Conservation (phyloP, 1,139 yeast genomes). For the Candida sojae region DNA sequence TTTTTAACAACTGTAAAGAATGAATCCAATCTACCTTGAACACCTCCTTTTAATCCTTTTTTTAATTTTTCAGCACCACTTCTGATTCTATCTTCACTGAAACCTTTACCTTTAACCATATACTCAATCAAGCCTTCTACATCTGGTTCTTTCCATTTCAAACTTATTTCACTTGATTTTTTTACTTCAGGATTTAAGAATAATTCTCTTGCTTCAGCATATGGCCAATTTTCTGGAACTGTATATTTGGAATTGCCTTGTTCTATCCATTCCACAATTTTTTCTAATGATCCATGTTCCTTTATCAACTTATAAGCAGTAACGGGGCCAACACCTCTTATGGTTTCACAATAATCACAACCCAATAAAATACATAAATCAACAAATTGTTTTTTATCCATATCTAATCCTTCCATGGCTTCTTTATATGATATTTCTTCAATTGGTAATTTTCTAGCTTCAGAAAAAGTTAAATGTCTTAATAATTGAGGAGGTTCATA, state of each 20-base stretch:
- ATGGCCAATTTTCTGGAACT: constrained; percentile 96
- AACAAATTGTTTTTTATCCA: constrained; percentile 73
- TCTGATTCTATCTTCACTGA: constrained; percentile 87
- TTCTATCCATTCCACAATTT: constrained; percentile 64
- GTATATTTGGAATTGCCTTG: constrained; percentile 66
- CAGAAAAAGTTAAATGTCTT: constrained; percentile 91
- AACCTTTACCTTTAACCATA: constrained; percentile 78
- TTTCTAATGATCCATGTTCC: constrained; percentile 81
- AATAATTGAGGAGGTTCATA: constrained; percentile 82
- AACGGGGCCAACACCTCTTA: constrained; percentile 93
- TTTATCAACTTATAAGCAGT: constrained; percentile 87
- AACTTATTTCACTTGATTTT: constrained; percentile 56
- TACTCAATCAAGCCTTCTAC: constrained; percentile 72
- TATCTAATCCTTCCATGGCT: constrained; percentile 74
- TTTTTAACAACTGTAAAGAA: constrained; percentile 77
- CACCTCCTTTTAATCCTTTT: constrained; percentile 81
- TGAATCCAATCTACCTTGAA: constrained; percentile 91
- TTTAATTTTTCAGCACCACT: constrained; percentile 83
- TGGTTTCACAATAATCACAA: constrained; percentile 96
- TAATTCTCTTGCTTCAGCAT: constrained; percentile 79
- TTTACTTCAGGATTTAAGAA: constrained; percentile 81
- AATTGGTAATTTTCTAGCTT: constrained; percentile 89
- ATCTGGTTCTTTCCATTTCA: constrained; percentile 82
- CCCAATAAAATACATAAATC: constrained; percentile 93
- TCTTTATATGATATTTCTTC: constrained; percentile 74